phyloP scores from a whole-genome alignment of 73 alveolate species.

The Effrenium voratum region DNA sequence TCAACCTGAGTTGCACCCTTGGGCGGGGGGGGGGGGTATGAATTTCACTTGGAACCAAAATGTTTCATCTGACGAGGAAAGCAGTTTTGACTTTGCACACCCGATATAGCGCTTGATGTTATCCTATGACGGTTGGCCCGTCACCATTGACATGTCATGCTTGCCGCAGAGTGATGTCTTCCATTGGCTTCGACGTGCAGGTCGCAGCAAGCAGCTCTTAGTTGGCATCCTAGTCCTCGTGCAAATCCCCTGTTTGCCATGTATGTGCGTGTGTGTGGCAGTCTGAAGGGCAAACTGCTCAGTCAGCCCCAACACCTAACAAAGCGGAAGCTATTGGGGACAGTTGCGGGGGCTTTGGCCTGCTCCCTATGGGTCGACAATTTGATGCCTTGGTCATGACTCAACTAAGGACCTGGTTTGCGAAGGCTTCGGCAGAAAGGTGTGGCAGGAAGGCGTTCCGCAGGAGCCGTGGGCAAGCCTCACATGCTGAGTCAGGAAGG shows the following conservation, averaged over 20 bases:
- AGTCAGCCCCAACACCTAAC: not conserved
- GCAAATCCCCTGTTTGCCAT: not conserved
- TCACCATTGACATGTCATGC: too few species aligned
- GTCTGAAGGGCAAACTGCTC: not conserved
- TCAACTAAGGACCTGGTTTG: slow-evolving; percentile 54
- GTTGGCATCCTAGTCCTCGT: not conserved
- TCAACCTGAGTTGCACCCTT: too few species aligned
- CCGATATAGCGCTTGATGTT: too few species aligned
- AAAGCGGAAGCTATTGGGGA: not conserved
- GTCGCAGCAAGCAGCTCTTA: slow-evolving; percentile 13
- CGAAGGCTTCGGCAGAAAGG: not conserved
- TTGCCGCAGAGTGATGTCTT: not conserved
- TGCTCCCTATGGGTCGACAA: too few species aligned
- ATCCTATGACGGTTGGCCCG: too few species aligned
- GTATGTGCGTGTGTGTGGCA: not conserved
- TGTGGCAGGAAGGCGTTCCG: slow-evolving; percentile 62
- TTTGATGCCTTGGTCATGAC: too few species aligned
- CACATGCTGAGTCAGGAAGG: too few species aligned
- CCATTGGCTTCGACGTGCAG: not conserved
- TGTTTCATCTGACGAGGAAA: not conserved
- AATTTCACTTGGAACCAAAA: not conserved
- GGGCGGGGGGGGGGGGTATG: too few species aligned
- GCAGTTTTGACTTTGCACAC: too few species aligned
- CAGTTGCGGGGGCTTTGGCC: too few species aligned
- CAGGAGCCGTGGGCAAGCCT: too few species aligned